Conservation (phyloP, 441 rosid species). For the Erysimum cheiri region DNA sequence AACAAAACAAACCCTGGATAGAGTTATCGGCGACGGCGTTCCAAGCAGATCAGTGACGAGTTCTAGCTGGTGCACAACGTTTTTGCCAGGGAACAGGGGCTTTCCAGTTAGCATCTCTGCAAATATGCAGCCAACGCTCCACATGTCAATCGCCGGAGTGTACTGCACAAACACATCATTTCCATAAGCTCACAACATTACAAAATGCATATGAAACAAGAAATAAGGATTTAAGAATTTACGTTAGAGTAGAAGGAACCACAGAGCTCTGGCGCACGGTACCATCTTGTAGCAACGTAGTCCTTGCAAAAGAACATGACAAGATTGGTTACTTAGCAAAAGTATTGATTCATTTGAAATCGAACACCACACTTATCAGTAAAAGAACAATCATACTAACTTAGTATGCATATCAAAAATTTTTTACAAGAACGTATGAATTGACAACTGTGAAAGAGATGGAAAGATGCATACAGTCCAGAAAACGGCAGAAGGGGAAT, state of each 20-base stretch:
- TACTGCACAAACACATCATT: constrained; percentile 61
- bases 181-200: constrained; percentile 23
- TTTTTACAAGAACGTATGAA: constrained; percentile 5
- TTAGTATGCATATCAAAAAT: constrained; percentile 7
- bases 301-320: constrained; percentile 58
- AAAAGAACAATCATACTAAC: constrained; percentile 22
- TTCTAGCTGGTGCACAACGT: constrained; percentile 90
- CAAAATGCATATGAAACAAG: neutral
- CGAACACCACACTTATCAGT: neutral
- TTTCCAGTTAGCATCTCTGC: constrained; percentile 91
- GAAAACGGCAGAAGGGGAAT: constrained; percentile 94
- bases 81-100: constrained; percentile 95
- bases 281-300: constrained; percentile 99
- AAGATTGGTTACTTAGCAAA: constrained; percentile 41
- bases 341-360: neutral
- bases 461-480: constrained; percentile 81
- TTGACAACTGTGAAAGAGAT: constrained; percentile 4
- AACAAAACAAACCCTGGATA: constrained; percentile 72
- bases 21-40: constrained; percentile 74
- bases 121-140: constrained; percentile 99
- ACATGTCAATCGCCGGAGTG: constrained; percentile 97
- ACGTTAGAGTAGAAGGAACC: constrained; percentile 97
- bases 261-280: constrained; percentile 99
- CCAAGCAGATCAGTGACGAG: constrained; percentile 96
- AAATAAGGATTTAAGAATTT: constrained; percentile 28